Evolutionary conservation across 2,329 filamentous ascomycete genomes (phyloP).

Genomic region (Ceratocystis alfenasii): DNA sequence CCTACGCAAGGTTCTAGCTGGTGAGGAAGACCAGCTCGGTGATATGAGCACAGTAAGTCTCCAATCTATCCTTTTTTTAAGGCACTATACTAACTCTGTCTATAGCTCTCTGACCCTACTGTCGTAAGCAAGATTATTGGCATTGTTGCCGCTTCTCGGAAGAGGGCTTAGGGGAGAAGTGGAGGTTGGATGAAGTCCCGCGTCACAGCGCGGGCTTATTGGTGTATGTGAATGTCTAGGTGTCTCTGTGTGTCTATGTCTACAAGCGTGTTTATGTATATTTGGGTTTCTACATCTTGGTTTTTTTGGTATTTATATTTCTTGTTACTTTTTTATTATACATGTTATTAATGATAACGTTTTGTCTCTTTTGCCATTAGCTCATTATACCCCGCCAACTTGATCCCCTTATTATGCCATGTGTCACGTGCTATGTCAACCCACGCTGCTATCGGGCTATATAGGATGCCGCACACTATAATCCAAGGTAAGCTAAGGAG

Average conservation of each 20-base stretch:
- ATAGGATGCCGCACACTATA: neutral
- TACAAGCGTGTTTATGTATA: conserved; percentile 18
- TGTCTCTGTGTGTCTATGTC: conserved; percentile 9
- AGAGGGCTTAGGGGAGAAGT: conserved; percentile 30
- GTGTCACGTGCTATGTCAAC: neutral
- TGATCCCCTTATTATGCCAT: neutral
- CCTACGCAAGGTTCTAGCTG: conserved; percentile 89
- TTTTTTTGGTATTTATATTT: conserved; percentile 9
- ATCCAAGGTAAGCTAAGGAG: neutral
- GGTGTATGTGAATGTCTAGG: conserved; percentile 3
- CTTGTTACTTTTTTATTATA: conserved; percentile 8
- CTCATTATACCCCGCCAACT: neutral
- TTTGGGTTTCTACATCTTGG: conserved; percentile 14
- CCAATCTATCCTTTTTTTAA: conserved; percentile 63
- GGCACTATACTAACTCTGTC: conserved; percentile 14
- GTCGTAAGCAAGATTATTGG: conserved; percentile 85
- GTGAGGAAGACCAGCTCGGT: conserved; percentile 92
- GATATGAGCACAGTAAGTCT: conserved; percentile 87
- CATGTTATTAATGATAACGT: conserved; percentile 8
- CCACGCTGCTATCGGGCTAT: neutral
- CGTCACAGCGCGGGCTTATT: neutral
- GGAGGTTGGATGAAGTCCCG: neutral
- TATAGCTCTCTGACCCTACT: conserved; percentile 71
- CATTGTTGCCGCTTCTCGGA: conserved; percentile 54
- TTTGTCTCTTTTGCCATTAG: conserved; percentile 6